Evolutionary conservation across 2,329 filamentous ascomycete genomes (phyloP).

Genomic region (Botryotinia globosa): DNA sequence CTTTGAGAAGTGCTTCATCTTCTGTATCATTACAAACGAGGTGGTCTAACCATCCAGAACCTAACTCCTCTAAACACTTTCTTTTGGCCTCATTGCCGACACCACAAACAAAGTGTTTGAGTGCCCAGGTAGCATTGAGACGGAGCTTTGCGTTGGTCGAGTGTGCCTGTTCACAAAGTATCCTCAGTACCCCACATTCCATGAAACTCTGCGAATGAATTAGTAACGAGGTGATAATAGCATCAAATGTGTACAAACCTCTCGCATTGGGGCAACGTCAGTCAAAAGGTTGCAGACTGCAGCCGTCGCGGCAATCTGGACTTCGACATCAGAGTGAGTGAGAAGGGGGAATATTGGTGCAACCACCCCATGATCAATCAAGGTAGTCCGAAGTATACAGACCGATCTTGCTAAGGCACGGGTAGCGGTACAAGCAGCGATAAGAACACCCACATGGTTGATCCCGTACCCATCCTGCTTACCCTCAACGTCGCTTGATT

Average conservation of each 20-base stretch:
- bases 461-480: constrained; percentile 54
- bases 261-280: constrained; percentile 87
- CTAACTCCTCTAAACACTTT: constrained; percentile 72
- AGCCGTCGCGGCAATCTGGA: constrained; percentile 82
- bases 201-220: constrained; percentile 58
- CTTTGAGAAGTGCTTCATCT: constrained; percentile 47
- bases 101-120: constrained; percentile 83
- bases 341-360: constrained; percentile 74
- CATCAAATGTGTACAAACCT: constrained; percentile 53
- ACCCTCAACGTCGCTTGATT: constrained; percentile 25
- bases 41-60: constrained; percentile 75
- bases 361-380: constrained; percentile 82
- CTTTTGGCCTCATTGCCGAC: constrained; percentile 71
- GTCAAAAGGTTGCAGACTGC: constrained; percentile 81
- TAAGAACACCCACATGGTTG: constrained; percentile 74
- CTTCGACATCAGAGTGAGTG: constrained; percentile 69
- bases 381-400: constrained; percentile 75
- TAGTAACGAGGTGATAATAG: constrained; percentile 10
- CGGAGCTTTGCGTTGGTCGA: constrained; percentile 76
- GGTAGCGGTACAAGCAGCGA: constrained; percentile 80
- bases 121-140: constrained; percentile 84
- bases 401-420: constrained; percentile 82
- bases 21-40: constrained; percentile 67
- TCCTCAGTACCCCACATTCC: constrained; percentile 69
- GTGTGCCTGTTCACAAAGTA: constrained; percentile 80